Evolutionary conservation across 805 yeast genomes (phyloP), one percentile per base, ranked within the genome.

Genomic region (Wickerhamomyces canadensis): DNA sequence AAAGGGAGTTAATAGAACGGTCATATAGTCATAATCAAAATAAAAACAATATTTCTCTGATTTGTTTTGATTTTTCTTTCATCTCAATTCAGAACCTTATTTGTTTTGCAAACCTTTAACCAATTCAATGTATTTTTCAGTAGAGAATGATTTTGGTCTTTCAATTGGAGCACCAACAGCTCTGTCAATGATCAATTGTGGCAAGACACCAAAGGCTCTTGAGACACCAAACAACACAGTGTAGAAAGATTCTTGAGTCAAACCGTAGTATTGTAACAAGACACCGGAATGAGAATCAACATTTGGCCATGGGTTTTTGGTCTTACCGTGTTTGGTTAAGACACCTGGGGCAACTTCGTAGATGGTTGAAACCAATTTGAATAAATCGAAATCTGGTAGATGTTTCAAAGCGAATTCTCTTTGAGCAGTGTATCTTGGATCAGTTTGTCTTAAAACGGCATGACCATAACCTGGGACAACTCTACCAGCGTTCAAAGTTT

Each of bases 301-400:
- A 61, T 84, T 84, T 66, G 94, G 93, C 88, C 88, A 84, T 67
- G 93, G 93, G 77, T 84, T 84, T 77, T 84, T 83, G 59, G 91
- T 84, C 77, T 84, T 84, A 64, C 91, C 93, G 64, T 84, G 91
- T 67, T 80, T 71, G 52, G 84, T 78, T 52, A 84, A 74, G 35
- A 84, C 91, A 50, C 64, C 73, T 65, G 93, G 93, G 46, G 93
- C 93, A 54, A 84, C 84, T 64, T 83, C 81, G 66, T 80, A 82
- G 57, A 84, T 79, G 58, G 75, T 73, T 41, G 84, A 76, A 31
- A 84, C 93, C 42, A 84, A 72, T 68, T 79, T 78, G 77, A 84
- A 84, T 61, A 82, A 64, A 53, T 78, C 85, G 62, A 79, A 81
- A 60, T 83, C 82, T 60, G 89, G 87, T 76, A 80, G 70, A 65